Evolutionary conservation across 208 protist genomes (phyloP).

Genomic region (Novymonas esmeraldas): DNA sequence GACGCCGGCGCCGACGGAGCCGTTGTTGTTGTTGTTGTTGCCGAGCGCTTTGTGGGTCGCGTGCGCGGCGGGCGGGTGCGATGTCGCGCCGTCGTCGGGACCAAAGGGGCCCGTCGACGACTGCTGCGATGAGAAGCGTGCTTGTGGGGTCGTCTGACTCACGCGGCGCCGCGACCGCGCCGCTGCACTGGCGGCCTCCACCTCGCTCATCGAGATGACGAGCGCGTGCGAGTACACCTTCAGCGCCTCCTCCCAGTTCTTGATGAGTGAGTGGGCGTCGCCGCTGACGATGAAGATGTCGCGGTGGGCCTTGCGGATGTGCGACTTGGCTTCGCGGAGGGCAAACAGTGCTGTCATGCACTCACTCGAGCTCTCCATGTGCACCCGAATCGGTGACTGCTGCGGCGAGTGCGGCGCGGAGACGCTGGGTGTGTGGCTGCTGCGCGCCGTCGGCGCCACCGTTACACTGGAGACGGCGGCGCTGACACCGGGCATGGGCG

Average conservation of each 20-base stretch:
- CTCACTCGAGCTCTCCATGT: slow-evolving; percentile 59
- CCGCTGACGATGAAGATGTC: slow-evolving; percentile 71
- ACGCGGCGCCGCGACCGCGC: slow-evolving; percentile 12
- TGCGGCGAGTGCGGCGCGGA: neutral
- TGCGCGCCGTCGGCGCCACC: slow-evolving; percentile 1
- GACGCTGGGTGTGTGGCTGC: slow-evolving; percentile 4
- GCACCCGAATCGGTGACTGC: slow-evolving; percentile 16
- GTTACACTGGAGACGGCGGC: slow-evolving; percentile 1
- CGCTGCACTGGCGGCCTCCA: slow-evolving; percentile 37
- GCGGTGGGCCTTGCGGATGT: slow-evolving; percentile 57
- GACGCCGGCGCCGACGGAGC: no score
- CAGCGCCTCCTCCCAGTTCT: slow-evolving; percentile 78
- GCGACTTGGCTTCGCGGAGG: slow-evolving; percentile 43
- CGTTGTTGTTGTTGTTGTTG: no score
- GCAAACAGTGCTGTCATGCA: slow-evolving; percentile 60
- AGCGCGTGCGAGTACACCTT: slow-evolving; percentile 81
- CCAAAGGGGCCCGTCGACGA: slow-evolving; percentile 4
- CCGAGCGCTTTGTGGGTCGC: neutral
- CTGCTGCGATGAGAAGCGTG: neutral
- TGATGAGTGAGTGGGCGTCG: slow-evolving; percentile 60
- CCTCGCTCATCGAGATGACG: slow-evolving; percentile 57
- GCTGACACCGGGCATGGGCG: neutral
- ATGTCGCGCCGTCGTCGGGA: slow-evolving; percentile 1
- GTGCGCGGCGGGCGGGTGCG: neutral
- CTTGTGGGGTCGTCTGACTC: slow-evolving; percentile 9